These are phyloP conservation scores for Ciborinia camelliae DNA, from an alignment of 2,329 filamentous ascomycete genomes.

Conservation along the genomic window DNA sequence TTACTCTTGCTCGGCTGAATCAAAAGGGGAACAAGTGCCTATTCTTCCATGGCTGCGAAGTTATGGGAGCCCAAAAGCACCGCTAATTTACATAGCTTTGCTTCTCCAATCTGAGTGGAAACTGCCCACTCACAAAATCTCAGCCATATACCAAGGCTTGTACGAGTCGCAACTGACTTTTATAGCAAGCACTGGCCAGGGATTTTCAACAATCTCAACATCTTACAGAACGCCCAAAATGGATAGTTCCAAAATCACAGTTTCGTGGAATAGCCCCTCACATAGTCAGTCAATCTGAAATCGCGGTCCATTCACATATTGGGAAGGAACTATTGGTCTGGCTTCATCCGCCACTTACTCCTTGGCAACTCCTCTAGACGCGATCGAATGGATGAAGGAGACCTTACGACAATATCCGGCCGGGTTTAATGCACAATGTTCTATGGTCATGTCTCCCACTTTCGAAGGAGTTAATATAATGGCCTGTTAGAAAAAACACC, in stretches of 20 bases:
- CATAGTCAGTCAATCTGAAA: neutral
- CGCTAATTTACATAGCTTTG: no score
- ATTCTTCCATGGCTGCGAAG: neutral
- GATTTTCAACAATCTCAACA: neutral
- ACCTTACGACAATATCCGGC: neutral
- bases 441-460: neutral
- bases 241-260: neutral
- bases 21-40: neutral
- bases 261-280: neutral
- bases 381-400: neutral
- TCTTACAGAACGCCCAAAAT: no score
- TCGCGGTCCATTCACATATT: neutral
- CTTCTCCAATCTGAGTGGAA: neutral
- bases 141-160: neutral
- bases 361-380: neutral
- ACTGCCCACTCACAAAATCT: no score
- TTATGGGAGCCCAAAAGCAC: neutral
- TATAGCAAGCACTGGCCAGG: no score
- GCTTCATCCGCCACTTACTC: neutral
- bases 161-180: neutral
- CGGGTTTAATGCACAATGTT: no score
- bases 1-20: neutral
- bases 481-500: no score
- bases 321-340: no score
- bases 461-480: no score